Percentiles rank a stretch among this genome's conserved stretches.
phyloP scores from a whole-genome alignment of 495 filamentous ascomycete genomes.

The Annulohypoxylon maeteangense region DNA sequence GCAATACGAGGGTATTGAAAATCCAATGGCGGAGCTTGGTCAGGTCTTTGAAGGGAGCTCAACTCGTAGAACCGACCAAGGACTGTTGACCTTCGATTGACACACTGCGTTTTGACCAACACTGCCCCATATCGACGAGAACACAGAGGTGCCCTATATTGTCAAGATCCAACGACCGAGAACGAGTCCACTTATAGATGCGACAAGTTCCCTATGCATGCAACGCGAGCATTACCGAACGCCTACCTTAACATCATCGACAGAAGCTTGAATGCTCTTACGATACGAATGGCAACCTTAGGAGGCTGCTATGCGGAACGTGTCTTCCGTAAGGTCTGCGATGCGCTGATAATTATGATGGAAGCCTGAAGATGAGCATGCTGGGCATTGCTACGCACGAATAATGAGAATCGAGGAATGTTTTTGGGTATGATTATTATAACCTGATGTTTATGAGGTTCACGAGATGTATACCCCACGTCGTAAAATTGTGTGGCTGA shows the following conservation, averaged over 20 bases:
- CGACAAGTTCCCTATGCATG: background rate
- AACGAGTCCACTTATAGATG: background rate
- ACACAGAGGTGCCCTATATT: background rate
- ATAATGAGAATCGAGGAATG: background rate
- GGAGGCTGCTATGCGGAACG: background rate
- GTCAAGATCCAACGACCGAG: background rate
- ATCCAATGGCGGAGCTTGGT: constrained; percentile 10
- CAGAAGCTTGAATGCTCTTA: background rate
- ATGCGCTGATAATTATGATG: background rate
- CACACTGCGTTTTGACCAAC: background rate
- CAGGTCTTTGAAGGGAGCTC: constrained; percentile 19
- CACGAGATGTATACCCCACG: background rate
- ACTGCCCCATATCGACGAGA: background rate
- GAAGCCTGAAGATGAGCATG: background rate
- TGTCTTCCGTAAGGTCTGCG: background rate
- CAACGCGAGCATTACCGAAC: background rate
- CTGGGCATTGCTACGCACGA: background rate
- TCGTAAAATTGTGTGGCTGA: background rate
- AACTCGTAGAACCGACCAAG: background rate
- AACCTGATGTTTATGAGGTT: background rate
- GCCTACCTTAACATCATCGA: background rate
- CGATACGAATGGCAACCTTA: background rate
- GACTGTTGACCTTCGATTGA: background rate
- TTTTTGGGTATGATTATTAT: background rate
- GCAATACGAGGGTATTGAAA: constrained; percentile 9